Percentiles rank a stretch among this genome's conserved stretches.
Evolutionary conservation across 1,284 basidiomycete species (phyloP).

Genomic region (Trametes hirsuta): DNA sequence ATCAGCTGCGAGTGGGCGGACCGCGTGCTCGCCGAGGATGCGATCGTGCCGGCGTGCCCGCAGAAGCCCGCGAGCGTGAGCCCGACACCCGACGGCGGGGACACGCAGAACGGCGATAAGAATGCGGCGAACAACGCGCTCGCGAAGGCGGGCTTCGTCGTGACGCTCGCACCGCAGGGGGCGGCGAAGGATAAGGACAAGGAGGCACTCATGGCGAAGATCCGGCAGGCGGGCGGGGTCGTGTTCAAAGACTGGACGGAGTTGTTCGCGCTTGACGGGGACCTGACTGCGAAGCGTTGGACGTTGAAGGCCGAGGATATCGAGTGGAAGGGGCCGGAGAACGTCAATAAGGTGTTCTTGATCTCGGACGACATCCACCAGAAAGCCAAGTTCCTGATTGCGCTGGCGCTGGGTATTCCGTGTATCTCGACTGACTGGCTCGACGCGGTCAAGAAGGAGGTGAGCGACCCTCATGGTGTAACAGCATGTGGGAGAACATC

Average conservation of each 20-base stretch:
- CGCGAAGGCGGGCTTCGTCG: constrained; percentile 43
- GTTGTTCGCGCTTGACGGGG: constrained; percentile 66
- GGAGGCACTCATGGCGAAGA: constrained; percentile 44
- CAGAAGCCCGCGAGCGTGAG: constrained; percentile 32
- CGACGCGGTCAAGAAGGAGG: constrained; percentile 44
- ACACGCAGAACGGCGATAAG: constrained; percentile 32
- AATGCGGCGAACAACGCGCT: constrained; percentile 42
- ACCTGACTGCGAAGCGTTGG: constrained; percentile 52
- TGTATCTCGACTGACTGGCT: constrained; percentile 75
- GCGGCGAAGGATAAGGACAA: constrained; percentile 42
- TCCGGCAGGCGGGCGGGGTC: constrained; percentile 60
- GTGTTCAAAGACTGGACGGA: constrained; percentile 67
- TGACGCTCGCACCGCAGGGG: constrained; percentile 35
- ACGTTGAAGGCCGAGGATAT: constrained; percentile 50
- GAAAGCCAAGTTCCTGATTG: constrained; percentile 81
- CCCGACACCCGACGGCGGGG: constrained; percentile 50
- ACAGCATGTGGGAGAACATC: not conserved
- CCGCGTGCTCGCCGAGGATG: constrained; percentile 44
- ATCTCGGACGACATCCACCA: constrained; percentile 64
- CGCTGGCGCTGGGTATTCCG: constrained; percentile 85
- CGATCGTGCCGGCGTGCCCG: constrained; percentile 44
- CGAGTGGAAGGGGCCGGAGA: constrained; percentile 43
- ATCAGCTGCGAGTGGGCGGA: constrained; percentile 57
- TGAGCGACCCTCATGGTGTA: constrained; percentile 26
- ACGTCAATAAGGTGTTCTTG: constrained; percentile 66